phyloP scores from a whole-genome alignment of 1,284 basidiomycete species.

The Trichosporon sp. region DNA sequence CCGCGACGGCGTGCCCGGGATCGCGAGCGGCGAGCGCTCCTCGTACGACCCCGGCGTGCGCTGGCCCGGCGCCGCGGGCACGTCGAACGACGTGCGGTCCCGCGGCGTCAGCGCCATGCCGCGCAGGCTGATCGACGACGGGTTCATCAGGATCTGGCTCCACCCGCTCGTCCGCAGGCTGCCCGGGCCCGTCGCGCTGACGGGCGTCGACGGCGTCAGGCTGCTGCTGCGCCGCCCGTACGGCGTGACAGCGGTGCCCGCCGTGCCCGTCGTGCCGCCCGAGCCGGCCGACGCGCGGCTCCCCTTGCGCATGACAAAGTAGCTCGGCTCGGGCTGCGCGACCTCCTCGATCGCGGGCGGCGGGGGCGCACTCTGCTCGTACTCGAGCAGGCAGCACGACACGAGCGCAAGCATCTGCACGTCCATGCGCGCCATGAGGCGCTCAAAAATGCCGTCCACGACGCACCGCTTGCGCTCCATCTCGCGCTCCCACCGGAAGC shows the following conservation, averaged over 20 bases:
- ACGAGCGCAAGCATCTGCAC: conserved; percentile 78
- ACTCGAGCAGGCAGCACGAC: conserved; percentile 60
- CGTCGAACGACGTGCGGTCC: conserved; percentile 35
- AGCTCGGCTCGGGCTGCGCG: conserved; percentile 39
- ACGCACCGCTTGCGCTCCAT: conserved; percentile 38
- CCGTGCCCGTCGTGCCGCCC: neutral
- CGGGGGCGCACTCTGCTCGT: conserved; percentile 20
- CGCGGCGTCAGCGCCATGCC: conserved; percentile 35
- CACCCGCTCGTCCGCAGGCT: conserved; percentile 40
- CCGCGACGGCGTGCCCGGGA: conserved; percentile 9
- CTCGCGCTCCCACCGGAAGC: conserved; percentile 37
- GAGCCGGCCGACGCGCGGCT: neutral
- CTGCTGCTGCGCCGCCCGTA: conserved; percentile 5
- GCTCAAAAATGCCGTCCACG: conserved; percentile 57
- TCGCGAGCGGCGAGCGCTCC: conserved; percentile 19
- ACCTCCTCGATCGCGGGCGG: conserved; percentile 23
- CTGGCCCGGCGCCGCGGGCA: conserved; percentile 7
- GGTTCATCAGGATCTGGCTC: conserved; percentile 41
- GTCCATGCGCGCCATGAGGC: conserved; percentile 64
- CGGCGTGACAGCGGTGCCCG: neutral
- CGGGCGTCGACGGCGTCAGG: conserved; percentile 6
- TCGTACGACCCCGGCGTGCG: neutral
- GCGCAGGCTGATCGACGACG: conserved; percentile 32
- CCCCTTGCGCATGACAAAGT: conserved; percentile 37
- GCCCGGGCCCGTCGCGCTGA: conserved; percentile 8